phyloP scores from a whole-genome alignment of 148 eudicot species.

The Rhododendron molle region DNA sequence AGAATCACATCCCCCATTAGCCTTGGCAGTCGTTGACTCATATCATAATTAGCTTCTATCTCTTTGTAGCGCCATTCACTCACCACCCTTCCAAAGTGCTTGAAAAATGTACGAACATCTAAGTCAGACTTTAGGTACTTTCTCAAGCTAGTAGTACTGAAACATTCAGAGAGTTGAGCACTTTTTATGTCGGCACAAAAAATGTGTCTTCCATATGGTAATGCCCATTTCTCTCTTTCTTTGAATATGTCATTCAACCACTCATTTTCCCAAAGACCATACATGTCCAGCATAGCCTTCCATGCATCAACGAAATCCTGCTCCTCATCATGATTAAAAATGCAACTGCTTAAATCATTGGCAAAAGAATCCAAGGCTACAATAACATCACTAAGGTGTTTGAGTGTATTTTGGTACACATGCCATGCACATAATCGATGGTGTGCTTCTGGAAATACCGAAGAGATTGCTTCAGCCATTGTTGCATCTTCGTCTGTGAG shows the following conservation, averaged over 20 bases:
- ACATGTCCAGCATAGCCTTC: conserved; percentile 15
- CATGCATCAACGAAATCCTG: conserved; percentile 21
- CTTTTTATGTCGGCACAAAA: conserved; percentile 24
- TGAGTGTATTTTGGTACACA: conserved; percentile 22
- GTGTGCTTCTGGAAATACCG: conserved; percentile 20
- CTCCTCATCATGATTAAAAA: conserved; percentile 16
- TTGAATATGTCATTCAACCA: conserved; percentile 18
- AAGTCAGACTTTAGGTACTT: conserved; percentile 20
- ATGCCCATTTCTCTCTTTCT: conserved; percentile 31
- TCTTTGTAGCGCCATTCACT: conserved; percentile 25
- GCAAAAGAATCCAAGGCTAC: conserved; percentile 14
- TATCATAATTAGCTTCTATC: conserved; percentile 19
- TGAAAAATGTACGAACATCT: conserved; percentile 18
- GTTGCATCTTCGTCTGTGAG: conserved; percentile 20
- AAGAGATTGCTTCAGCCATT: conserved; percentile 19
- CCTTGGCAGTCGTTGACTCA: conserved; percentile 22
- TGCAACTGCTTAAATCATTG: conserved; percentile 17
- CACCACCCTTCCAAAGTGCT: conserved; percentile 25
- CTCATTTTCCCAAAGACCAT: conserved; percentile 13
- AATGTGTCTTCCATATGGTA: conserved; percentile 15
- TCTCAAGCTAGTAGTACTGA: conserved; percentile 15
- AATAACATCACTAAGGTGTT: conserved; percentile 14
- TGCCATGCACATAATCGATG: conserved; percentile 35
- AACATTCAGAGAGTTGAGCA: conserved; percentile 22
- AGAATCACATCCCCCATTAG: conserved; percentile 22